Percentiles rank a stretch among this genome's conserved stretches.
phyloP scores from a whole-genome alignment of 1,139 yeast genomes.

The Taiozyma onychis region DNA sequence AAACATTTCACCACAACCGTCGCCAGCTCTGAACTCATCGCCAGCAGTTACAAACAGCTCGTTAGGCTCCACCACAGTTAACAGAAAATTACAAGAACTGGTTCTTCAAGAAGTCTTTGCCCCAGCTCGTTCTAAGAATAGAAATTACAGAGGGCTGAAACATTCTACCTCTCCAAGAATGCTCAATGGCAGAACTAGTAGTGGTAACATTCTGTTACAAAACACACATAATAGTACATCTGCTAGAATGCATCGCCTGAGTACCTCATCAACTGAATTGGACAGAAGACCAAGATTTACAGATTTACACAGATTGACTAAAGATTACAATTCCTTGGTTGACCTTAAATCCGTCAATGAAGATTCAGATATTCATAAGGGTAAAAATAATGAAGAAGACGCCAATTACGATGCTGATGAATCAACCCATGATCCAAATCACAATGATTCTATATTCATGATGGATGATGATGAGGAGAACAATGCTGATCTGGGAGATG shows the following conservation, averaged over 20 bases:
- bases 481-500: background rate
- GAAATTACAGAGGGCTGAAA: constrained; percentile 5
- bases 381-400: background rate
- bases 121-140: constrained; percentile 29
- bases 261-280: constrained; percentile 24
- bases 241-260: constrained; percentile 14
- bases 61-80: constrained; percentile 61
- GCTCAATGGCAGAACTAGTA: constrained; percentile 6
- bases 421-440: background rate
- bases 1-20: constrained; percentile 8
- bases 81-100: constrained; percentile 57
- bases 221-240: background rate
- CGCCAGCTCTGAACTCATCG: constrained; percentile 7
- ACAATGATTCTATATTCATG: constrained; percentile 18
- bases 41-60: constrained; percentile 18
- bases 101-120: constrained; percentile 69
- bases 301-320: constrained; percentile 9
- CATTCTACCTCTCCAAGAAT: constrained; percentile 17
- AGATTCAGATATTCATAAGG: background rate
- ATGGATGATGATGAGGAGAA: constrained; percentile 22
- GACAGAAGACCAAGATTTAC: constrained; percentile 15
- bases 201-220: background rate
- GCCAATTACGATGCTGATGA: background rate
- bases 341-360: constrained; percentile 6
- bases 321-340: constrained; percentile 15